These are phyloP conservation scores for Penicillium griseofulvum DNA, from an alignment of 2,329 filamentous ascomycete species.

Conservation along the genomic window DNA sequence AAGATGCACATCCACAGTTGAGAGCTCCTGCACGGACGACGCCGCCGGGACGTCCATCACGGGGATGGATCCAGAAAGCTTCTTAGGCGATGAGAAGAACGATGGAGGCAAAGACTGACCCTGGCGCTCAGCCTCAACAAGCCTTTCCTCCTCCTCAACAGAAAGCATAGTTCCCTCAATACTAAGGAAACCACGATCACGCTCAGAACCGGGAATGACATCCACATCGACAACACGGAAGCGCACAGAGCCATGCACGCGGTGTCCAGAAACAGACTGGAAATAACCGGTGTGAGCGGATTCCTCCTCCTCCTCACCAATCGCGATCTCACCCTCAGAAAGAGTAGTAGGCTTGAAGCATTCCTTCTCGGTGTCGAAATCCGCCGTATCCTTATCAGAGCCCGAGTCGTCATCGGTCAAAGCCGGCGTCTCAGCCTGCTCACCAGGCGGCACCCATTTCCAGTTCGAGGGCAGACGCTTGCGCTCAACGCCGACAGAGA, in stretches of 20 bases:
- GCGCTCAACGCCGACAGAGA: conserved; percentile 83
- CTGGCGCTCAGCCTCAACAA: conserved; percentile 55
- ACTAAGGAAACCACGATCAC: conserved; percentile 72
- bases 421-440: conserved; percentile 26
- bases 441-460: conserved; percentile 70
- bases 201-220: conserved; percentile 64
- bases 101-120: conserved; percentile 33
- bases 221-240: conserved; percentile 87
- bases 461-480: conserved; percentile 72
- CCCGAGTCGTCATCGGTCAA: conserved; percentile 31
- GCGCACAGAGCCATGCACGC: conserved; percentile 66
- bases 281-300: conserved; percentile 65
- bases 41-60: conserved; percentile 13
- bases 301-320: conserved; percentile 51
- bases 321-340: conserved; percentile 32
- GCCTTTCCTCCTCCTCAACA: conserved; percentile 61
- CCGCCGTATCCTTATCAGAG: conserved; percentile 7
- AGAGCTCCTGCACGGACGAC: conserved; percentile 13
- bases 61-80: conserved; percentile 22
- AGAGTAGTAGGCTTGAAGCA: conserved; percentile 39
- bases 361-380: conserved; percentile 40
- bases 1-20: conserved; percentile 18
- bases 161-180: conserved; percentile 84
- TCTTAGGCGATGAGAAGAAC: conserved; percentile 12
- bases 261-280: conserved; percentile 67